Percentiles rank a stretch among this genome's conserved stretches.
These are phyloP conservation scores for Xerocomellus amylosporus DNA, from an alignment of 768 basidiomycete genomes.

Conservation along the genomic window DNA sequence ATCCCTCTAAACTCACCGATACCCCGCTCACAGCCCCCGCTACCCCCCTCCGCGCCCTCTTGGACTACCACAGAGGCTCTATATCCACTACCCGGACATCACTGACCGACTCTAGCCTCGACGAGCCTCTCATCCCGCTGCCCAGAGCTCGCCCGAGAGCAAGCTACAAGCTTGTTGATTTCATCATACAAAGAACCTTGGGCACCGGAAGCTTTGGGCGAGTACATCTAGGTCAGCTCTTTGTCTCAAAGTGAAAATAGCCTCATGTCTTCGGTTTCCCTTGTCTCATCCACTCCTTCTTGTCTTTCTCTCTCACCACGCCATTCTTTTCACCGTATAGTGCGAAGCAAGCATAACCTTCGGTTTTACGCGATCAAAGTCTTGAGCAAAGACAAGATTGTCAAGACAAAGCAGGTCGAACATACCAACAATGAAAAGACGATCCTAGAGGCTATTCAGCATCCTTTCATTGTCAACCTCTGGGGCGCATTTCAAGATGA, in stretches of 20 bases:
- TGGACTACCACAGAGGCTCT: conserved; percentile 59
- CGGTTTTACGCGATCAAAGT: conserved; percentile 97
- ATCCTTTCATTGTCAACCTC: conserved; percentile 93
- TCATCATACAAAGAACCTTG: conserved; percentile 75
- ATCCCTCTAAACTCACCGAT: conserved; percentile 9
- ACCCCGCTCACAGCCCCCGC: background rate
- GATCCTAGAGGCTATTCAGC: conserved; percentile 81
- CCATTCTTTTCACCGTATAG: conserved; percentile 37
- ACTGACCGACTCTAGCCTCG: conserved; percentile 46
- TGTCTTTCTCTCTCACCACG: background rate
- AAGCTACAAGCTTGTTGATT: conserved; percentile 70
- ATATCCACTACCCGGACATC: conserved; percentile 68
- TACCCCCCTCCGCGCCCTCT: conserved; percentile 28
- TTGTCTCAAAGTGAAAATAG: background rate
- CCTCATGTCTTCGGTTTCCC: background rate
- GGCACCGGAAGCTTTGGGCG: conserved; percentile 97
- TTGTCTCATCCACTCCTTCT: background rate
- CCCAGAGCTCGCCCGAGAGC: conserved; percentile 53
- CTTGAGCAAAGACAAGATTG: conserved; percentile 88
- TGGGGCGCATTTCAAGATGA: conserved; percentile 96
- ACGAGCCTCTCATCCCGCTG: conserved; percentile 33
- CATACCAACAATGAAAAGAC: conserved; percentile 95
- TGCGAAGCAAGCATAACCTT: conserved; percentile 89
- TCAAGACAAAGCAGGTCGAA: conserved; percentile 90
- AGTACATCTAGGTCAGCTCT: conserved; percentile 74